Conservation (phyloP, 2,329 filamentous ascomycete genomes). For the Cucurbitaria berberidis region DNA sequence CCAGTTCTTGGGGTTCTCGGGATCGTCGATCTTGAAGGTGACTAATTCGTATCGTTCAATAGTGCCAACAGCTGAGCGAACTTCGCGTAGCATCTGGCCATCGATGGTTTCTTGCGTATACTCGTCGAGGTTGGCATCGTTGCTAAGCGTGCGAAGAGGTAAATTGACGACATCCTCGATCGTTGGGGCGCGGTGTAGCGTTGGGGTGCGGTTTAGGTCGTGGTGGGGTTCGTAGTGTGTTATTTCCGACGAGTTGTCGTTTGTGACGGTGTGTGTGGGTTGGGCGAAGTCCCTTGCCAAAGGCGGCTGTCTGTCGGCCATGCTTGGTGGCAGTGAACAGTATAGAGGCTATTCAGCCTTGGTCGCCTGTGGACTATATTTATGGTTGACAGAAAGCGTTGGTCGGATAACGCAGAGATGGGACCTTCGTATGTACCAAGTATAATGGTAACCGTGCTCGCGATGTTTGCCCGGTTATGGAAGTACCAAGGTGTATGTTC, state of each 20-base stretch:
- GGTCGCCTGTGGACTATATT: no score
- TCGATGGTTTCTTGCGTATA: conserved; percentile 67
- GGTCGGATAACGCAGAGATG: no score
- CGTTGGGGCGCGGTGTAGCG: conserved; percentile 32
- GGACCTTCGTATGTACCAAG: no score
- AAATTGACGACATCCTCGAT: conserved; percentile 61
- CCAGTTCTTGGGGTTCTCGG: conserved; percentile 87
- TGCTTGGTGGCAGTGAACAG: conserved; percentile 1
- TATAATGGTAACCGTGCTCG: no score
- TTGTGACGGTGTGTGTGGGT: conserved; percentile 3
- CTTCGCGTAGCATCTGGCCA: conserved; percentile 66
- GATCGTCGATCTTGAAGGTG: conserved; percentile 73
- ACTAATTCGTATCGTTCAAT: conserved; percentile 66
- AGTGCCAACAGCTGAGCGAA: conserved; percentile 61
- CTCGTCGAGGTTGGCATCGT: conserved; percentile 64
- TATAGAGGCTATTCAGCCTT: background rate
- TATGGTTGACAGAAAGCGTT: no score
- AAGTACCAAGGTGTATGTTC: background rate
- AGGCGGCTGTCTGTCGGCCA: conserved; percentile 18
- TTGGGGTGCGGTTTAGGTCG: conserved; percentile 26
- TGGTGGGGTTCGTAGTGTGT: conserved; percentile 17
- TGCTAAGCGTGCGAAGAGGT: conserved; percentile 68
- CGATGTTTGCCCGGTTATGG: no score
- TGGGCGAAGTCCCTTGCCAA: conserved; percentile 20
- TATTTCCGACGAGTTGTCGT: conserved; percentile 22